Percentiles rank a stretch among this genome's conserved stretches.
phyloP scores from a whole-genome alignment of 2,329 filamentous ascomycete genomes.

The Paecilomyces sp. region DNA sequence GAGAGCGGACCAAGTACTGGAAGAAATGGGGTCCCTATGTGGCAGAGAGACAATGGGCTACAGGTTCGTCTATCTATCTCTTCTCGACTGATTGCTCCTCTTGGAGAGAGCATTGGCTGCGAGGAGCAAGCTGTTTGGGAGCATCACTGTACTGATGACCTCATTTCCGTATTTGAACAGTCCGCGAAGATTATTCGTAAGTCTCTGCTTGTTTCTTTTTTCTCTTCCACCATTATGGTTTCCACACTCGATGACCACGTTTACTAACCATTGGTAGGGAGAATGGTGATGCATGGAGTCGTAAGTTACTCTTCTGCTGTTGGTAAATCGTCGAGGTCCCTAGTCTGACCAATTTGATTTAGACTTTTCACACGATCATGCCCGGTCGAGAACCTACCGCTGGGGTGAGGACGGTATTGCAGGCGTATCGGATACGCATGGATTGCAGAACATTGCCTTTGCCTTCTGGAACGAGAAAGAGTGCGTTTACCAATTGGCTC shows the following conservation, averaged over 20 bases:
- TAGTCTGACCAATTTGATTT: slow-evolving; percentile 6
- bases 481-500: slow-evolving; percentile 43
- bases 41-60: slow-evolving; percentile 91
- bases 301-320: slow-evolving; percentile 49
- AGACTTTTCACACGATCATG: slow-evolving; percentile 94
- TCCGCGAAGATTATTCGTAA: slow-evolving; percentile 84
- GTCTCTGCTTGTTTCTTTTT: slow-evolving; percentile 19
- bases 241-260: slow-evolving; percentile 5
- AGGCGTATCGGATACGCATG: slow-evolving; percentile 89
- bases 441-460: slow-evolving; percentile 86
- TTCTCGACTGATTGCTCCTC: neutral
- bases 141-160: slow-evolving; percentile 16
- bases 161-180: slow-evolving; percentile 35
- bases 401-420: slow-evolving; percentile 98
- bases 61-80: slow-evolving; percentile 50
- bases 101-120: neutral
- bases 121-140: neutral
- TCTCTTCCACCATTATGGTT: neutral
- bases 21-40: slow-evolving; percentile 97
- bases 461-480: slow-evolving; percentile 98
- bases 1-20: slow-evolving; percentile 82
- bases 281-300: slow-evolving; percentile 88
- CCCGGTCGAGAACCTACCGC: slow-evolving; percentile 78
- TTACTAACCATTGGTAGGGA: slow-evolving; percentile 48
- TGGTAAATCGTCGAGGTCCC: neutral